These are phyloP conservation scores for Aspergillus heteromorphus DNA, from an alignment of 495 filamentous ascomycete genomes.

Conservation along the genomic window DNA sequence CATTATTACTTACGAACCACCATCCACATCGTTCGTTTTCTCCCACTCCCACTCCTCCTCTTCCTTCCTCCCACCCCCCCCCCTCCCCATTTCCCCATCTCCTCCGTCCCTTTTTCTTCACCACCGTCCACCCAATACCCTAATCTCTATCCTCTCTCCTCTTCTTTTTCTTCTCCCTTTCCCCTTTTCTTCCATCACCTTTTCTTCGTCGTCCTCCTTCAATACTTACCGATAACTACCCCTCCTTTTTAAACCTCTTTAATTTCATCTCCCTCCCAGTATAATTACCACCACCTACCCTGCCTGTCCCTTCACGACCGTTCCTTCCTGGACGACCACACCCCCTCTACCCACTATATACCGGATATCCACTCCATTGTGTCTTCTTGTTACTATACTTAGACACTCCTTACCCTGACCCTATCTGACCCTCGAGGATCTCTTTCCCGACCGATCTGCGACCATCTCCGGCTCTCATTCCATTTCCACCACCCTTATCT, in stretches of 20 bases:
- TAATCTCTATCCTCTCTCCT: slow-evolving; percentile 7
- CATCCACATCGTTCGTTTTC: not conserved
- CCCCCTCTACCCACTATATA: slow-evolving; percentile 6
- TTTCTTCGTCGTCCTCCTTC: slow-evolving; percentile 5
- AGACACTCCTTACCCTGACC: slow-evolving; percentile 11
- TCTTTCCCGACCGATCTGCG: slow-evolving; percentile 8
- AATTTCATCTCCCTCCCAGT: slow-evolving; percentile 4
- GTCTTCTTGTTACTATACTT: slow-evolving; percentile 9
- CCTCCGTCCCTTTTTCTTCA: slow-evolving; percentile 13
- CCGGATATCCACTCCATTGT: slow-evolving; percentile 1
- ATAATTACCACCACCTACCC: not conserved
- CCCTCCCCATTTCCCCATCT: slow-evolving; percentile 1
- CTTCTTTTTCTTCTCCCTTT: slow-evolving; percentile 14
- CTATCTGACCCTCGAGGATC: slow-evolving; percentile 5
- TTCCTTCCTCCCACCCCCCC: slow-evolving; percentile 17
- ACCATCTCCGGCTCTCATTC: slow-evolving; percentile 1
- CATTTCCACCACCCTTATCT: slow-evolving; percentile 1
- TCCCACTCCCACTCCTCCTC: slow-evolving; percentile 3
- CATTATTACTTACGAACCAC: not conserved
- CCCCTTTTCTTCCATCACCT: slow-evolving; percentile 10
- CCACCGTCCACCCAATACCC: not conserved
- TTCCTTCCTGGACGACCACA: not conserved
- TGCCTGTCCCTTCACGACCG: not conserved
- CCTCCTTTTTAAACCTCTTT: slow-evolving; percentile 9
- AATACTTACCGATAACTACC: slow-evolving; percentile 16